Base-by-base conservation (phyloP, 1,284 basidiomycete genomes). In the Puccinia polysora region DNA sequence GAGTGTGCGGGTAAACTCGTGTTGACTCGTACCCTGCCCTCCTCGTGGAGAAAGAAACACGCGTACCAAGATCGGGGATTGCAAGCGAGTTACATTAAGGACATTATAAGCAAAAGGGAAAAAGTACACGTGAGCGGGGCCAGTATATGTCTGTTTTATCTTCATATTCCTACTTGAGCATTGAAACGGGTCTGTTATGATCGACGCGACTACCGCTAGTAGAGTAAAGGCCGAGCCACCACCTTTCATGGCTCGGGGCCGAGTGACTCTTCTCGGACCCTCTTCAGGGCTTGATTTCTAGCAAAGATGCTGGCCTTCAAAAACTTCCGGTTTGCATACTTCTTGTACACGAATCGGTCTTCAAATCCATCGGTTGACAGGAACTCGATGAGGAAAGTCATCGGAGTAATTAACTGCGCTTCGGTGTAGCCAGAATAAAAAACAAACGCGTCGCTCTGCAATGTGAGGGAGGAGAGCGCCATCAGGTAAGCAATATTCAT, bases 271-370 rank as follows among this genome's bases (percentile, higher is more conserved):
- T 71, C 59, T 38, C 59, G 69, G 7, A n/a, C 49, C 14, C 56
- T 43, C 30, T 71, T 71, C 52, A 52, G 20, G 36, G 82, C 83
- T 83, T 83, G 84, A 76, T 84, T 82, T 59, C 83, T 75, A 0
- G 83, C 83, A 75, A 83, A 84, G 32, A 82, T 81, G 50, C 80
- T 81, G 12, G 84, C 93, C 81, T 93, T 91, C 79, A 97, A 86
- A 85, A 94, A 96, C 83, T 93, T 92, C 86, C 94, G 95, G 85
- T 90, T 87, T 65, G 91, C 87, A 81, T 98, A 99, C 83, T 99
- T 98, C 83, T 89, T 89, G 86, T 87, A 96, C 38, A 96, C 89
- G 81, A 94, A 93, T 77, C 89, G 87, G 70, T 86, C 84, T 47
- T 87, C 85, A 80, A 98, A 97, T 74, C 86, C 86, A 0, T 85